phyloP scores from a whole-genome alignment of 805 yeast genomes.

The Hanseniaspora lachancei region DNA sequence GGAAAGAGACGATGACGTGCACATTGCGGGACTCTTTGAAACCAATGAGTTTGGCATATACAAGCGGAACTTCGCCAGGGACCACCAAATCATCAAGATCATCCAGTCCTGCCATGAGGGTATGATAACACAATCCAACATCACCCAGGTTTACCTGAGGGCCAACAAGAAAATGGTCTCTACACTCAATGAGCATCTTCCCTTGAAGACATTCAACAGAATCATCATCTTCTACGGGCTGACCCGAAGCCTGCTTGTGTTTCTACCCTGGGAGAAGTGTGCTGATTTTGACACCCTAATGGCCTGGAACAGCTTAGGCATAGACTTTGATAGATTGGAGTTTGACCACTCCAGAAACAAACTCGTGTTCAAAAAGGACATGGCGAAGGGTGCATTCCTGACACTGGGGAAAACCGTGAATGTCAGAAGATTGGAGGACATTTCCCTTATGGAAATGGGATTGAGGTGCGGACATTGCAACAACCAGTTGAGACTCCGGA shows the following conservation, averaged over 20 bases:
- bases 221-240: conserved; percentile 1
- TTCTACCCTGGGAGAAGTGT: not conserved
- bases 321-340: not conserved
- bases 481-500: not conserved
- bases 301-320: not conserved
- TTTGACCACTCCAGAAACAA: not conserved
- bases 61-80: not conserved
- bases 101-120: not conserved
- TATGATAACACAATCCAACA: not conserved
- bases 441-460: conserved; percentile 8
- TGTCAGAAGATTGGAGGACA: not conserved
- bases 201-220: not conserved
- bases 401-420: not conserved
- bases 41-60: not conserved
- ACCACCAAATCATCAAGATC: not conserved
- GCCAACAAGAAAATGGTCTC: not conserved
- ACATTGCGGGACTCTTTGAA: not conserved
- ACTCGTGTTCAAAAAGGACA: not conserved
- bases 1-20: not conserved
- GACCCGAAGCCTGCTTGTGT: not conserved
- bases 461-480: conserved; percentile 6
- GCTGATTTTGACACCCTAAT: not conserved
- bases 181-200: not conserved
- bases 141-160: not conserved
- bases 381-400: not conserved